Percentiles rank a stretch among this genome's conserved stretches.
Conservation (phyloP, 2,329 filamentous ascomycete species). For the Alternaria ethzedia region DNA sequence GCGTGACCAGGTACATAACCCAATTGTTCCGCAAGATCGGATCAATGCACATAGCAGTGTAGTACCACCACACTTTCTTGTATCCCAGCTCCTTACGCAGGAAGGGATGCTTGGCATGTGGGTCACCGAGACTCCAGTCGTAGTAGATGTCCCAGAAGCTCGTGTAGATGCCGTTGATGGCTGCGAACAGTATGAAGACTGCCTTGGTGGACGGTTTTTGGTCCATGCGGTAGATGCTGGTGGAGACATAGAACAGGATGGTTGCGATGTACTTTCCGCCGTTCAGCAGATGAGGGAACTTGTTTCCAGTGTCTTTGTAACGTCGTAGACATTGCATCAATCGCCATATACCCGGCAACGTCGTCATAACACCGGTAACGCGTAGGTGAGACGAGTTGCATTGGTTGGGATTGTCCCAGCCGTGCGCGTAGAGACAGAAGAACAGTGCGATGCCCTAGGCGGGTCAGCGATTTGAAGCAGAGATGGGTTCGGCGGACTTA, state of each 20-base stretch:
- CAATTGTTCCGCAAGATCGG: conserved; percentile 89
- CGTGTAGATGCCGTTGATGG: conserved; percentile 82
- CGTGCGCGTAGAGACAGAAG: conserved; percentile 87
- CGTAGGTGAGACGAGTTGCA: conserved; percentile 90
- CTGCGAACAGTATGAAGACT: conserved; percentile 79
- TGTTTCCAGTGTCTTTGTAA: conserved; percentile 83
- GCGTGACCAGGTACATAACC: conserved; percentile 91
- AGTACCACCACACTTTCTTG: conserved; percentile 83
- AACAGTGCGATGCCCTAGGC: conserved; percentile 84
- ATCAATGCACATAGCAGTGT: conserved; percentile 81
- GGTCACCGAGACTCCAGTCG: conserved; percentile 93
- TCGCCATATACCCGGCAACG: conserved; percentile 87
- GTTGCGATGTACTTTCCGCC: conserved; percentile 89
- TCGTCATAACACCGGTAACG: conserved; percentile 81
- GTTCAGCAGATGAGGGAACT: conserved; percentile 92
- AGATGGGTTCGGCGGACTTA: conserved; percentile 56
- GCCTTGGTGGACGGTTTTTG: conserved; percentile 65
- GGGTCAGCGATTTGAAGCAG: conserved; percentile 2
- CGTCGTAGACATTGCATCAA: conserved; percentile 88
- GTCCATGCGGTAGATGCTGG: conserved; percentile 84
- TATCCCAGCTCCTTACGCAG: conserved; percentile 78
- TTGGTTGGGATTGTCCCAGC: conserved; percentile 73
- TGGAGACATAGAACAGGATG: conserved; percentile 76
- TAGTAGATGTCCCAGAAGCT: conserved; percentile 94
- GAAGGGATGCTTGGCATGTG: conserved; percentile 67